These are phyloP conservation scores for Fusarium udum DNA, from an alignment of 2,329 filamentous ascomycete species.

Conservation along the genomic window DNA sequence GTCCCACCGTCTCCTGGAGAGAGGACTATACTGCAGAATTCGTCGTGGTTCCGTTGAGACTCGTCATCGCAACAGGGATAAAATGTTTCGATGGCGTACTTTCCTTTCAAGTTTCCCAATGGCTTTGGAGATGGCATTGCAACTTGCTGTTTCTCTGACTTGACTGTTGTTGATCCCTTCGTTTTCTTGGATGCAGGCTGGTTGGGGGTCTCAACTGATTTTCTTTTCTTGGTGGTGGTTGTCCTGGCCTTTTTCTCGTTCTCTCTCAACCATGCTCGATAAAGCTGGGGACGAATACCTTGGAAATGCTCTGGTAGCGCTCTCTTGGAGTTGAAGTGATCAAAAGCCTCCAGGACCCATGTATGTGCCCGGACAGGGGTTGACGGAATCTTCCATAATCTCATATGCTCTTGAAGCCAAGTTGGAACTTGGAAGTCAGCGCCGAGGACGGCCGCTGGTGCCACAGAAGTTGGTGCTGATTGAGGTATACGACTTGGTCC, in stretches of 20 bases:
- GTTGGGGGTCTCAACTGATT: accelerated
- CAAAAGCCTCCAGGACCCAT: background rate
- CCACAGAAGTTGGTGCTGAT: background rate
- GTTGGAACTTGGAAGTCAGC: background rate
- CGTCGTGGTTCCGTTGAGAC: background rate
- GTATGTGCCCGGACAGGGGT: background rate
- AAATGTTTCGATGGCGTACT: background rate
- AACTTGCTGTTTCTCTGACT: background rate
- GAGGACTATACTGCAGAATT: background rate
- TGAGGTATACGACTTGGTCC: background rate
- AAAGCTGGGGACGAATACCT: background rate
- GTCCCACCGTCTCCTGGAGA: background rate
- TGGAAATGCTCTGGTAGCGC: background rate
- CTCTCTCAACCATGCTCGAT: background rate
- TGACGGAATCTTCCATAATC: background rate
- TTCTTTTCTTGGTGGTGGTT: background rate
- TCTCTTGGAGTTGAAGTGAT: background rate
- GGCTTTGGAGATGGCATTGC: background rate
- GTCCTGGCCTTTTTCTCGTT: no score
- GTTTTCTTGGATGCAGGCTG: background rate
- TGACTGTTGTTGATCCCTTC: background rate
- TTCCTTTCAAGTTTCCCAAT: background rate
- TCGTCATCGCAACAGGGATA: background rate
- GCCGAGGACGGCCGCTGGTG: background rate
- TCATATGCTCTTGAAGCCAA: background rate